These are phyloP conservation scores for Naumovozyma baii DNA, from an alignment of 805 yeast genomes.

Conservation along the genomic window DNA sequence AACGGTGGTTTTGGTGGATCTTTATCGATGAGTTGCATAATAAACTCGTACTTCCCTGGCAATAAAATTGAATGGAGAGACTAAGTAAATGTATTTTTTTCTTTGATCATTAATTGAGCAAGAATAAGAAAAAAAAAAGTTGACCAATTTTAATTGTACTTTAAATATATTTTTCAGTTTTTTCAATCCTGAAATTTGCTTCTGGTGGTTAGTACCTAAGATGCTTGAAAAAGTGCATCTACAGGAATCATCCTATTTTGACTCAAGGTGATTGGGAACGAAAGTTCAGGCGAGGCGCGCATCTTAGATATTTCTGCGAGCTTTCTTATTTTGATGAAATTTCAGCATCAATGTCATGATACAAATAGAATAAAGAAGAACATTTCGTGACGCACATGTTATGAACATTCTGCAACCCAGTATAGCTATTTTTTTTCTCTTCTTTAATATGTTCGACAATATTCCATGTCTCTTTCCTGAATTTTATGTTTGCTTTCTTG, in stretches of 20 bases:
- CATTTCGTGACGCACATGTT: neutral
- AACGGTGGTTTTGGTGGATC: slow-evolving; percentile 47
- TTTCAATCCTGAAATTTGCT: neutral
- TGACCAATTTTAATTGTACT: neutral
- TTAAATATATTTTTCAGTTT: neutral
- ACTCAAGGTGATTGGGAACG: neutral
- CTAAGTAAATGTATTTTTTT: neutral
- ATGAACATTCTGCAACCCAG: too few species aligned
- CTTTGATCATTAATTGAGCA: neutral
- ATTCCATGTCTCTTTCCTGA: too few species aligned
- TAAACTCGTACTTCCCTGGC: neutral
- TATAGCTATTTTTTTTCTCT: too few species aligned
- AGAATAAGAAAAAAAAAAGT: neutral
- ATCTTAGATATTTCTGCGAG: neutral
- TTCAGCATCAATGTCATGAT: too few species aligned
- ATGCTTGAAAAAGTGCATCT: neutral
- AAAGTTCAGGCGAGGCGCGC: neutral
- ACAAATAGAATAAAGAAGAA: neutral
- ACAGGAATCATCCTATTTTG: neutral
- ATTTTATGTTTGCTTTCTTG: too few species aligned
- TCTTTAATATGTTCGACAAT: too few species aligned
- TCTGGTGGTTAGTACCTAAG: neutral
- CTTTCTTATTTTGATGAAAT: too few species aligned
- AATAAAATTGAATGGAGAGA: neutral
- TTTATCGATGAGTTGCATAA: neutral